Percentiles rank a stretch among this genome's conserved stretches.
Conservation (phyloP, 768 basidiomycete genomes). For the Hypsizygus marmoreus region DNA sequence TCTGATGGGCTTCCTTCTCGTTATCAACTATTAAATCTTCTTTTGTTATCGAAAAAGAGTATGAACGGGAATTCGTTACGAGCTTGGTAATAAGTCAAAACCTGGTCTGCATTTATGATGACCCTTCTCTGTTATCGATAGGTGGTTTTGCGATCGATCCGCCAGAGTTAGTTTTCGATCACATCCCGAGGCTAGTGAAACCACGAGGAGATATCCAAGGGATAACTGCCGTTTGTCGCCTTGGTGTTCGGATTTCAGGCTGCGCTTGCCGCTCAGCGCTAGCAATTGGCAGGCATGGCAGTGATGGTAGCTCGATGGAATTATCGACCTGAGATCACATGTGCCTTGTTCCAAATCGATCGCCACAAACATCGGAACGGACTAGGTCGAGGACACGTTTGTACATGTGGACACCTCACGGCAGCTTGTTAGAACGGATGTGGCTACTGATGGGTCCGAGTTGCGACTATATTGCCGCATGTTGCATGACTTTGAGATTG, state of each 20-base stretch:
- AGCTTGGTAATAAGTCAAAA: slow-evolving; percentile 3
- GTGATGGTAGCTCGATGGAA: slow-evolving; percentile 14
- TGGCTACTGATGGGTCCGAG: slow-evolving; percentile 28
- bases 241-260: slow-evolving; percentile 15
- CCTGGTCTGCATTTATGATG: not conserved
- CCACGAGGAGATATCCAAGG: slow-evolving; percentile 12
- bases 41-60: slow-evolving; percentile 7
- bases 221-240: slow-evolving; percentile 5
- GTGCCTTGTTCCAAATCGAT: slow-evolving; percentile 23
- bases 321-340: slow-evolving; percentile 29
- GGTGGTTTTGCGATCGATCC: not conserved
- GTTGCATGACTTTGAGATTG: slow-evolving; percentile 20
- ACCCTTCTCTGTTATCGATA: slow-evolving; percentile 13
- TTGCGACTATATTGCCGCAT: slow-evolving; percentile 30
- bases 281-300: slow-evolving; percentile 1
- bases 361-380: slow-evolving; percentile 38
- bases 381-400: slow-evolving; percentile 28
- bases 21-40: no score
- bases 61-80: not conserved
- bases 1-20: no score
- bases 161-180: not conserved
- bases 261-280: not conserved
- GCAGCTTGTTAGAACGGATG: slow-evolving; percentile 30
- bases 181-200: slow-evolving; percentile 7
- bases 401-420: slow-evolving; percentile 39